These are phyloP conservation scores for Oldenlandia corymbosa DNA, from an alignment of 257 asterid species.

Conservation along the genomic window DNA sequence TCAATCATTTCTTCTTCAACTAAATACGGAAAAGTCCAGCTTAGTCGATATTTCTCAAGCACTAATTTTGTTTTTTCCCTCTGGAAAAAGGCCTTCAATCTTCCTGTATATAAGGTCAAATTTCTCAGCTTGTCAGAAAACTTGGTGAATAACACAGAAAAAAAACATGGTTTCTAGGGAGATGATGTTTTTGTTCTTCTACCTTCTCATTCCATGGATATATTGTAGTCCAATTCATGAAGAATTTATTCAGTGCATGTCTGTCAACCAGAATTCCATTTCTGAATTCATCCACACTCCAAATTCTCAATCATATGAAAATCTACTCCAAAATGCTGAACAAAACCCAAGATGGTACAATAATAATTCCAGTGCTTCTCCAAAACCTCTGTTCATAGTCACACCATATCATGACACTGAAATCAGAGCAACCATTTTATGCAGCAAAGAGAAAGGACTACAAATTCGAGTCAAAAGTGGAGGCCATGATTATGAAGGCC, in stretches of 20 bases:
- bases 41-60: no score
- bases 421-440: conserved; percentile 16
- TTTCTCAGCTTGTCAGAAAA: no score
- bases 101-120: no score
- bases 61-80: no score
- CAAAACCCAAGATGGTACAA: conserved; percentile 33
- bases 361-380: conserved; percentile 15
- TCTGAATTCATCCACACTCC: conserved; percentile 11
- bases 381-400: conserved; percentile 17
- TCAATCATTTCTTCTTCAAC: no score
- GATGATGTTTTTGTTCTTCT: background rate
- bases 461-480: conserved; percentile 27
- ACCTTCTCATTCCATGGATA: conserved; percentile 2
- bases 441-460: conserved; percentile 16
- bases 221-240: conserved; percentile 6
- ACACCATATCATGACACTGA: conserved; percentile 22
- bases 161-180: conserved; percentile 2
- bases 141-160: no score
- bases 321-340: conserved; percentile 20
- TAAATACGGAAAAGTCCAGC: no score
- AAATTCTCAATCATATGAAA: conserved; percentile 18
- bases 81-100: no score
- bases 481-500: conserved; percentile 36
- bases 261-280: background rate
- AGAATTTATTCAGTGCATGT: conserved; percentile 24